Conservation (phyloP, 805 yeast species). For the Suhomyces faveliae region DNA sequence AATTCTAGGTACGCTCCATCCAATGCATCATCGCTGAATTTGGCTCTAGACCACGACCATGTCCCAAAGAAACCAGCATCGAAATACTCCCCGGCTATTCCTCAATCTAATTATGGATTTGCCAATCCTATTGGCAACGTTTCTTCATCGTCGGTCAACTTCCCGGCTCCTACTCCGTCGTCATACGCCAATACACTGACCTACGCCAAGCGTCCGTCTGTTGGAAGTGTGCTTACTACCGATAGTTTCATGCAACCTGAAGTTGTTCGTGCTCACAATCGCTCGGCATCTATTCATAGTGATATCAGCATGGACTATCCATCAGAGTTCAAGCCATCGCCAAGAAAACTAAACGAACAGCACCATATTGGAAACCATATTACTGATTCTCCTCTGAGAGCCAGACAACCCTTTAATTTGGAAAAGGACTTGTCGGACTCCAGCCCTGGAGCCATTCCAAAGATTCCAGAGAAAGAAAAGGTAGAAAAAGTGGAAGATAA, state of each 20-base stretch:
- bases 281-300: slow-evolving; percentile 32
- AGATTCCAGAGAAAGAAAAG: background rate
- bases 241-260: slow-evolving; percentile 18
- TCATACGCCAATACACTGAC: slow-evolving; percentile 5
- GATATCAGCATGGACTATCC: slow-evolving; percentile 33
- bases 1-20: slow-evolving; percentile 20
- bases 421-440: background rate
- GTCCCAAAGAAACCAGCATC: slow-evolving; percentile 9
- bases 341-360: slow-evolving; percentile 5
- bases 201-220: slow-evolving; percentile 20
- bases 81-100: slow-evolving; percentile 5
- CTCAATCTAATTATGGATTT: background rate
- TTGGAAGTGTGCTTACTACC: slow-evolving; percentile 18
- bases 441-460: background rate
- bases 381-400: background rate
- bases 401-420: background rate
- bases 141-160: slow-evolving; percentile 20
- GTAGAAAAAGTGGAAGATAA: too few relatives aligned
- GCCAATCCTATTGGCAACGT: slow-evolving; percentile 13
- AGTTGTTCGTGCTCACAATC: slow-evolving; percentile 15
- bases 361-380: background rate
- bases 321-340: slow-evolving; percentile 21
- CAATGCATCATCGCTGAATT: slow-evolving; percentile 21
- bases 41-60: slow-evolving; percentile 4
- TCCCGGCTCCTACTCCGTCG: slow-evolving; percentile 7